These are phyloP conservation scores for Malassezia caprae DNA, from an alignment of 1,284 basidiomycete genomes.

Conservation along the genomic window DNA sequence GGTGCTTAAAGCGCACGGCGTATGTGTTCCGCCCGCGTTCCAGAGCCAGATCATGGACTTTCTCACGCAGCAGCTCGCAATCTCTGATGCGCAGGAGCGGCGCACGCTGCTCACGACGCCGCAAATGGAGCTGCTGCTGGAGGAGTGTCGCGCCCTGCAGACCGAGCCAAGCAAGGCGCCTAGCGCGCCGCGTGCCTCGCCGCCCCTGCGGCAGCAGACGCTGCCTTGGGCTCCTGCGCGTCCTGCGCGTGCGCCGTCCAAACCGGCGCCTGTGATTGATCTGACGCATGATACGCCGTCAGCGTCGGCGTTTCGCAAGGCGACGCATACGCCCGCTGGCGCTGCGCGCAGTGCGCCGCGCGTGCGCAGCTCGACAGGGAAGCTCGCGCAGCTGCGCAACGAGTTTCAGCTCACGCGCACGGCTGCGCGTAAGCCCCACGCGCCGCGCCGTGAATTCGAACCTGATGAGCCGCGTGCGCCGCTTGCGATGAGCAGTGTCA, in stretches of 20 bases:
- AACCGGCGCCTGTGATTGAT: constrained; percentile 4
- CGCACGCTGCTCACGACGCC: constrained; percentile 30
- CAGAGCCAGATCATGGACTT: constrained; percentile 33
- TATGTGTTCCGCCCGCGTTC: constrained; percentile 23
- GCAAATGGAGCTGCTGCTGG: constrained; percentile 33
- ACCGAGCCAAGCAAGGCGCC: constrained; percentile 17
- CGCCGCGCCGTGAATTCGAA: constrained; percentile 18
- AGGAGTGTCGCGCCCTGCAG: constrained; percentile 15
- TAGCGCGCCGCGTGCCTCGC: constrained; percentile 15
- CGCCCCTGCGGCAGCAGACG: constrained; percentile 14
- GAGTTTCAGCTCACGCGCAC: constrained; percentile 25
- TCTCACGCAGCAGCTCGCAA: constrained; percentile 34
- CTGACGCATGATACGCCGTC: constrained; percentile 1
- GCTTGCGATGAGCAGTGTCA: constrained; percentile 32
- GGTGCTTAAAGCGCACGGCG: constrained; percentile 22
- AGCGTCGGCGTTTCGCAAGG: neutral
- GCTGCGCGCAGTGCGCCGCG: constrained; percentile 18
- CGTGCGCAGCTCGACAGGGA: constrained; percentile 13
- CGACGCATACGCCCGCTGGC: constrained; percentile 3
- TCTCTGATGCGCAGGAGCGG: constrained; percentile 23
- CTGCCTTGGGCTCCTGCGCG: constrained; percentile 5
- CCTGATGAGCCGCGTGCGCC: constrained; percentile 30
- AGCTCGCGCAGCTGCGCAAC: constrained; percentile 28
- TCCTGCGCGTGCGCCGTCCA: neutral
- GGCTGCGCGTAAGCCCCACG: constrained; percentile 23